Conservation (phyloP, 2,329 filamentous ascomycete species). For the Penicillium sp. region DNA sequence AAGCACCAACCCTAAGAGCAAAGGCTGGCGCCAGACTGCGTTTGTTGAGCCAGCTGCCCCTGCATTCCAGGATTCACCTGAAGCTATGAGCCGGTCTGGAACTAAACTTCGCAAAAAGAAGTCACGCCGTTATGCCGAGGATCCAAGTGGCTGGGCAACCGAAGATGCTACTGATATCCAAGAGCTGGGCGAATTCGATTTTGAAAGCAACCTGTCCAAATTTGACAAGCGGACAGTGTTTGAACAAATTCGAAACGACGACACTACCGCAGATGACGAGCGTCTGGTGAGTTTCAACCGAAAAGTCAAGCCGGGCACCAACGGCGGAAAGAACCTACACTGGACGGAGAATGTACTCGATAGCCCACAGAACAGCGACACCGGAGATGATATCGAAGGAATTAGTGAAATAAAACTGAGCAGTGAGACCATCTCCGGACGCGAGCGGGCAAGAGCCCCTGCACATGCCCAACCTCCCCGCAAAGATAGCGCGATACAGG, state of each 20-base stretch:
- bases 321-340: slow-evolving; percentile 80
- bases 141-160: slow-evolving; percentile 81
- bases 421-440: slow-evolving; percentile 41
- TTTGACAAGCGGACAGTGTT: slow-evolving; percentile 92
- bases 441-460: slow-evolving; percentile 35
- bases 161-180: slow-evolving; percentile 92
- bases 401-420: slow-evolving; percentile 36
- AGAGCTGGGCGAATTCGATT: slow-evolving; percentile 90
- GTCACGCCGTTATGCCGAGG: slow-evolving; percentile 43
- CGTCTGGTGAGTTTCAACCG: slow-evolving; percentile 87
- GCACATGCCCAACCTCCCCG: slow-evolving; percentile 31
- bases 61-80: slow-evolving; percentile 37
- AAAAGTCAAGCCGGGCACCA: slow-evolving; percentile 55
- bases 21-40: slow-evolving; percentile 61
- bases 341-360: slow-evolving; percentile 86
- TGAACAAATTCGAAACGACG: slow-evolving; percentile 80
- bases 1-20: slow-evolving; percentile 42
- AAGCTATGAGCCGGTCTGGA: slow-evolving; percentile 20
- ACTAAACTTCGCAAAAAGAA: slow-evolving; percentile 41
- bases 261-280: slow-evolving; percentile 78
- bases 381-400: slow-evolving; percentile 51
- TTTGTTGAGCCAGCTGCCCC: slow-evolving; percentile 47
- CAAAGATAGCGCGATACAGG: slow-evolving; percentile 37
- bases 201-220: slow-evolving; percentile 77
- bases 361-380: slow-evolving; percentile 61